phyloP scores from a whole-genome alignment of 768 basidiomycete species.

The Tremella fuciformis region DNA sequence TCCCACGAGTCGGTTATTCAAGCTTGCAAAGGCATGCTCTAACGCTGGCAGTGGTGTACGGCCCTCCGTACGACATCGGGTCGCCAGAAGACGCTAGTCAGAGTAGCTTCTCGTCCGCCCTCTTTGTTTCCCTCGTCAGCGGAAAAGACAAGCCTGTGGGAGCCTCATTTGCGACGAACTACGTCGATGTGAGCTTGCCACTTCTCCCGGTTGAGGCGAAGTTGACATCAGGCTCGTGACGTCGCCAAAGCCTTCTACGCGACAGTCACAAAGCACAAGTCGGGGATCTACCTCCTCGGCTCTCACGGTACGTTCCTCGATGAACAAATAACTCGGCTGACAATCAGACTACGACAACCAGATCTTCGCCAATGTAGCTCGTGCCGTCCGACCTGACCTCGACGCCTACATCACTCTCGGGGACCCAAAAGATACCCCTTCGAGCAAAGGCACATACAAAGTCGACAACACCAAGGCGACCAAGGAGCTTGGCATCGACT shows the following conservation, averaged over 20 bases:
- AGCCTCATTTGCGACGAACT: neutral
- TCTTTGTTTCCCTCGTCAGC: neutral
- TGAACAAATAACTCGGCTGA: neutral
- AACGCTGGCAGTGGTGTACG: neutral
- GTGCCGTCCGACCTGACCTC: conserved; percentile 5
- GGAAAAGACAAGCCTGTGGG: neutral
- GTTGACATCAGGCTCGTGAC: conserved; percentile 6
- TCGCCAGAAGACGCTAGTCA: neutral
- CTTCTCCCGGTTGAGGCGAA: neutral
- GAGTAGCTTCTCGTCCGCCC: neutral
- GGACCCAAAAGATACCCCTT: neutral
- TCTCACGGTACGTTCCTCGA: neutral
- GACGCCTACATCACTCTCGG: conserved; percentile 11
- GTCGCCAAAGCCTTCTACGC: conserved; percentile 31
- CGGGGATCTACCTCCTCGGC: conserved; percentile 17
- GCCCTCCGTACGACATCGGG: neutral
- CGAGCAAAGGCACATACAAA: conserved; percentile 4
- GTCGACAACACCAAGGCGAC: conserved; percentile 6
- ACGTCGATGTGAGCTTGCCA: neutral
- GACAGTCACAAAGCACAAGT: conserved; percentile 11
- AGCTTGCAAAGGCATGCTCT: neutral
- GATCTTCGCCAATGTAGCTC: conserved; percentile 12
- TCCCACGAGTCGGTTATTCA: neutral
- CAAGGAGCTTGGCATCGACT: conserved; percentile 11
- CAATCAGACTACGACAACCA: conserved; percentile 18